Evolutionary conservation across 768 basidiomycete genomes (phyloP).

Genomic region (Macrolepiota dolichaula): DNA sequence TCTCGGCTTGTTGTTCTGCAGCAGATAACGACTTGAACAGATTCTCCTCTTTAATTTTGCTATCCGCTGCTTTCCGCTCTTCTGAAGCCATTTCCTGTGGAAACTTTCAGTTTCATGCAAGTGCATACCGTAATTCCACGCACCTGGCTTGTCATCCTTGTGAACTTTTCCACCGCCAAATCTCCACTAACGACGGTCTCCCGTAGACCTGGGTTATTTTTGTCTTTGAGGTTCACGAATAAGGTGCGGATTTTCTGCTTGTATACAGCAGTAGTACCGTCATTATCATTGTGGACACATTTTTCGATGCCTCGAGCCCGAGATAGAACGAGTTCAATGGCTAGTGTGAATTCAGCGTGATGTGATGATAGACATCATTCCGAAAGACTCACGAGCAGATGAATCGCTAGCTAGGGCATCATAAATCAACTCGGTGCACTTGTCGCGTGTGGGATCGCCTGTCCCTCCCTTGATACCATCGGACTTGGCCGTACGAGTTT

Average conservation of each 20-base stretch:
- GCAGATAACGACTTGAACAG: constrained; percentile 90
- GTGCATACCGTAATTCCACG: constrained; percentile 16
- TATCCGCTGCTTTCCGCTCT: constrained; percentile 81
- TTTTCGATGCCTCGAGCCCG: constrained; percentile 73
- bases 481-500: constrained; percentile 56
- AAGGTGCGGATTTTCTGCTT: constrained; percentile 82
- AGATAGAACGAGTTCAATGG: constrained; percentile 61
- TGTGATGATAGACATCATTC: neutral
- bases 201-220: constrained; percentile 83
- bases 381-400: constrained; percentile 68
- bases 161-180: constrained; percentile 63
- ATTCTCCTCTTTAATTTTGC: constrained; percentile 80
- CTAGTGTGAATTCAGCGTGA: constrained; percentile 32
- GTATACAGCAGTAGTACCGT: constrained; percentile 48
- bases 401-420: constrained; percentile 88
- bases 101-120: neutral
- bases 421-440: constrained; percentile 86
- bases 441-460: constrained; percentile 78
- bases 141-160: constrained; percentile 80
- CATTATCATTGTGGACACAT: constrained; percentile 49
- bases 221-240: constrained; percentile 94
- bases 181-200: constrained; percentile 86
- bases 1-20: constrained; percentile 88
- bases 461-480: constrained; percentile 65
- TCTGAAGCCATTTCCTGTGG: constrained; percentile 93